A percentile compares a stretch with the other conserved stretches of the same genome.
phyloP scores from a whole-genome alignment of 1,139 yeast genomes.

The Schizosaccharomyces versatilis region DNA sequence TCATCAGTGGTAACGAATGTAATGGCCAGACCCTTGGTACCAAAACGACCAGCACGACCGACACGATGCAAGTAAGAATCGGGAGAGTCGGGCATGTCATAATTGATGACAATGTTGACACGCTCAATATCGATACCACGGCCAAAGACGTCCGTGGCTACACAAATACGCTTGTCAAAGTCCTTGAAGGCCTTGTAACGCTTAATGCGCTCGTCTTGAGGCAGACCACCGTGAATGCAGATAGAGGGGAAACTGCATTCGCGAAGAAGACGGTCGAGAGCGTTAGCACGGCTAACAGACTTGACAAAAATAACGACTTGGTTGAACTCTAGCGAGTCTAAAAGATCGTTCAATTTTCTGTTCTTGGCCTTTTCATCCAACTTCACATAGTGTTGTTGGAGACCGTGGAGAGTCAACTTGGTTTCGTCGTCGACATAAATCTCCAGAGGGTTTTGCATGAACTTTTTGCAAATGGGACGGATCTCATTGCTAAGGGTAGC shows the following conservation, averaged over 20 bases:
- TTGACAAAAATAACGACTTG: slow-evolving; percentile 94
- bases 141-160: slow-evolving; percentile 93
- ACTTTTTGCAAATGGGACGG: slow-evolving; percentile 91
- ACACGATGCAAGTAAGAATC: slow-evolving; percentile 97
- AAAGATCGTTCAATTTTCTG: slow-evolving; percentile 72
- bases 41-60: slow-evolving; percentile 99
- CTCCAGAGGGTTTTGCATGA: slow-evolving; percentile 94
- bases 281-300: slow-evolving; percentile 79
- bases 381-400: slow-evolving; percentile 88
- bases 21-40: slow-evolving; percentile 93
- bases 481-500: slow-evolving; percentile 89
- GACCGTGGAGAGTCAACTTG: slow-evolving; percentile 88
- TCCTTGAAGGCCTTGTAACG: slow-evolving; percentile 92
- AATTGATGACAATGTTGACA: slow-evolving; percentile 90
- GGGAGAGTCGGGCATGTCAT: slow-evolving; percentile 46
- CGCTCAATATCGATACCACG: slow-evolving; percentile 99
- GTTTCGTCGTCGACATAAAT: slow-evolving; percentile 96
- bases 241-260: slow-evolving; percentile 94
- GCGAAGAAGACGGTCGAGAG: slow-evolving; percentile 68
- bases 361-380: slow-evolving; percentile 81
- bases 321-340: slow-evolving; percentile 88
- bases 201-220: slow-evolving; percentile 93
- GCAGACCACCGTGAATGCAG: slow-evolving; percentile 87
- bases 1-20: slow-evolving; percentile 71
- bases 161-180: slow-evolving; percentile 96